A percentile compares a stretch with the other conserved stretches of the same genome.
Conservation (phyloP, 1,139 yeast genomes). For the Arxiozyma heterogenica region DNA sequence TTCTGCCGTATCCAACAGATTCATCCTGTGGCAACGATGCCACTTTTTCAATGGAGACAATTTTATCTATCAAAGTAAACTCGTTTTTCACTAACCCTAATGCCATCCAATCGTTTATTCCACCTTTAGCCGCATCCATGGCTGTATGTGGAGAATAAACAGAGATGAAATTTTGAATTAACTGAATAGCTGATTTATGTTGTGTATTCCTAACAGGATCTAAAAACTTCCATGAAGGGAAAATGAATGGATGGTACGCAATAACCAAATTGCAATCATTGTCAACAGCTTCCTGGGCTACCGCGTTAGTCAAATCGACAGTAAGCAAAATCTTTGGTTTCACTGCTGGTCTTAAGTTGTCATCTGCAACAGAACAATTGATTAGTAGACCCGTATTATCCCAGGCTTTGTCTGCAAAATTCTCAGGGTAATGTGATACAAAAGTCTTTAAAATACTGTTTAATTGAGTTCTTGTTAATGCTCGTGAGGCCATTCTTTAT, state of each 20-base stretch:
- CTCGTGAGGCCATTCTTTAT: neutral
- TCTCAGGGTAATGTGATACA: conserved; percentile 61
- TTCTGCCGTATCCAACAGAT: conserved; percentile 74
- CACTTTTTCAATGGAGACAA: conserved; percentile 34
- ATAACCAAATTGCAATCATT: conserved; percentile 46
- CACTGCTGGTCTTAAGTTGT: conserved; percentile 13
- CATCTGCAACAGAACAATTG: conserved; percentile 39
- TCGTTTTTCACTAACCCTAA: conserved; percentile 42
- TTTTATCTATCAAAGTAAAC: conserved; percentile 18
- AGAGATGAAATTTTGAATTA: conserved; percentile 67
- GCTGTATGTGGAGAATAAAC: conserved; percentile 97
- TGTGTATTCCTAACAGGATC: conserved; percentile 57
- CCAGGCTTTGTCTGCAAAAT: conserved; percentile 80
- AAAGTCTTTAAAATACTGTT: conserved; percentile 44
- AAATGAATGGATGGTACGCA: conserved; percentile 94
- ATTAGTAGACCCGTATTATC: conserved; percentile 87
- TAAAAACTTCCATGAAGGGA: conserved; percentile 77
- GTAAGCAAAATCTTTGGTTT: conserved; percentile 52
- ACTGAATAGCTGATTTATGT: conserved; percentile 61
- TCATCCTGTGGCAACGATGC: conserved; percentile 24
- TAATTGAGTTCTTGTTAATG: conserved; percentile 30
- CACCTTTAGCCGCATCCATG: conserved; percentile 82
- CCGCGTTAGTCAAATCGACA: conserved; percentile 75
- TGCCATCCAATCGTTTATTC: conserved; percentile 88
- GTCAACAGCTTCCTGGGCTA: conserved; percentile 74